phyloP scores from a whole-genome alignment of 371 early-diverging fungal species.

The Nematocida sp. region DNA sequence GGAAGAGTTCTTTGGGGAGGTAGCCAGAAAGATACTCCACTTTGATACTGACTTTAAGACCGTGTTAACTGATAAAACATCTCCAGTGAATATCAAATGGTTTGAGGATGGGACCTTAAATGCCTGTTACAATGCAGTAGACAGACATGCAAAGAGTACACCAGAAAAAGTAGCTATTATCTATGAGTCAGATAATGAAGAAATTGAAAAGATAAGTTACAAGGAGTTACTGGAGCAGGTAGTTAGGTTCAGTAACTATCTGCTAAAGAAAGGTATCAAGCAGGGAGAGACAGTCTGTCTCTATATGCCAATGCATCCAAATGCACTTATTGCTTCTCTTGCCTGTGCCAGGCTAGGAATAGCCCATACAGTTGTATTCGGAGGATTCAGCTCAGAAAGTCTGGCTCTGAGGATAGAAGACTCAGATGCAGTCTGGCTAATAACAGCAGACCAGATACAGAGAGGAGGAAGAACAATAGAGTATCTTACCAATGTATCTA shows the following conservation, averaged over 20 bases:
- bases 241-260: conserved; percentile 72
- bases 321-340: conserved; percentile 77
- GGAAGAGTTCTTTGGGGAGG: conserved; percentile 36
- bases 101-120: conserved; percentile 84
- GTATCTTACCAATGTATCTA: conserved; percentile 12
- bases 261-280: conserved; percentile 70
- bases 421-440: conserved; percentile 79
- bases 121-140: conserved; percentile 86
- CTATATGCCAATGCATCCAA: conserved; percentile 91
- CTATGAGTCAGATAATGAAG: conserved; percentile 78
- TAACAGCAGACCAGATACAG: conserved; percentile 77
- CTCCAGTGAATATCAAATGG: conserved; percentile 70
- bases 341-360: conserved; percentile 85
- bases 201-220: conserved; percentile 72
- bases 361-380: conserved; percentile 82
- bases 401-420: conserved; percentile 83
- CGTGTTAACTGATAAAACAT: not conserved
- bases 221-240: conserved; percentile 72
- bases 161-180: conserved; percentile 73
- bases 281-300: conserved; percentile 79
- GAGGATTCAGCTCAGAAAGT: conserved; percentile 80
- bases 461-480: conserved; percentile 67
- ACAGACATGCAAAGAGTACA: conserved; percentile 72
- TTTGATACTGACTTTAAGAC: conserved; percentile 35
- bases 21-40: conserved; percentile 10